Evolutionary conservation across 441 rosid species (phyloP).

Genomic region (Daphne laureola): DNA sequence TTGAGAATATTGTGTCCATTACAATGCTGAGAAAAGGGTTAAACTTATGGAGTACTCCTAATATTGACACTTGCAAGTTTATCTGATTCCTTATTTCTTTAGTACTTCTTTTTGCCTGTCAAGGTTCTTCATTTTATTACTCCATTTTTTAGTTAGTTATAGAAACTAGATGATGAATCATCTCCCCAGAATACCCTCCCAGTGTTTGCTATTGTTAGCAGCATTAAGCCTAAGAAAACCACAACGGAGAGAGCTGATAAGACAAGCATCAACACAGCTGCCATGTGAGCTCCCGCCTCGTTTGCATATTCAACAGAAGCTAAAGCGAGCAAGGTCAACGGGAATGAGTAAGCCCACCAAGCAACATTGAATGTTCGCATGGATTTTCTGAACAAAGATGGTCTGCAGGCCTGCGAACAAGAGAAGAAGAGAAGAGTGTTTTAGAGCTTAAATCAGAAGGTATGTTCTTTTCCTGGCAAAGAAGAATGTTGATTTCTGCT

Average conservation of each 20-base stretch:
- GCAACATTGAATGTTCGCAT: conserved; percentile 51
- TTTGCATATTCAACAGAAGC: conserved; percentile 42
- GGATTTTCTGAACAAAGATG: conserved; percentile 50
- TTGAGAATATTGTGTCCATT: conserved; percentile 13
- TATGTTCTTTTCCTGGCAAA: no score
- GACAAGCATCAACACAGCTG: conserved; percentile 29
- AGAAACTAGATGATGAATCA: conserved; percentile 26
- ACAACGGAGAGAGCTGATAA: conserved; percentile 39
- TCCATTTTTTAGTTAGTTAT: not conserved
- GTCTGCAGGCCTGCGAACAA: conserved; percentile 41
- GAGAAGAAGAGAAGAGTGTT: not conserved
- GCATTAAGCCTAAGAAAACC: conserved; percentile 37
- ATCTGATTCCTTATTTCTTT: no score
- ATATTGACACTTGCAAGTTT: no score
- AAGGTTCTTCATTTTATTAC: conserved; percentile 12
- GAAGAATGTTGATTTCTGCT: no score
- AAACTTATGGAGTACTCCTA: no score
- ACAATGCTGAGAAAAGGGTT: not conserved
- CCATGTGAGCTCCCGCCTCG: conserved; percentile 26
- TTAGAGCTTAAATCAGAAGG: no score
- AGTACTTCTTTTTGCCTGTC: not conserved
- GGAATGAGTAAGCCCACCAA: conserved; percentile 64
- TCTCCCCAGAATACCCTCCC: conserved; percentile 20
- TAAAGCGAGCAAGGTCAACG: conserved; percentile 41
- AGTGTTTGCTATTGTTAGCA: conserved; percentile 35